Evolutionary conservation across 2,329 filamentous ascomycete genomes (phyloP), one percentile per base, ranked within the genome.

Genomic region (Karstenula rhodostoma): DNA sequence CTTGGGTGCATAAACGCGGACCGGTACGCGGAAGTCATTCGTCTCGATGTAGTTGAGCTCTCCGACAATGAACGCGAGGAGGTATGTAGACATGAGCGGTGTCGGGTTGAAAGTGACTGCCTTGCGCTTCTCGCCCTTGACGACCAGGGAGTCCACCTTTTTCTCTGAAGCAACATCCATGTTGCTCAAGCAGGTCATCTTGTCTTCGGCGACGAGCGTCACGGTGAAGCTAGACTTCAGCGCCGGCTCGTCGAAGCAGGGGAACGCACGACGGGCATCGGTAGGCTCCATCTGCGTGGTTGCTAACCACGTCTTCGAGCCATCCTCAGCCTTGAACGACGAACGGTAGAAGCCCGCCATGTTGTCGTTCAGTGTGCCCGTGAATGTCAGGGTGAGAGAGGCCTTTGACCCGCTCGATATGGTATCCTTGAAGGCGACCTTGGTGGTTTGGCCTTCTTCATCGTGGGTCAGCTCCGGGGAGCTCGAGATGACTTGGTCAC

Each of bases 261-360:
- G 94, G 81, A 98, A 96, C 7, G 94, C 93, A 70, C 94, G 87
- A 71, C 94, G 88, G 63, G 93, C 94, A 81, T 98, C 94, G 15
- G 94, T 97, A 42, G 94, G 90, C 82, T 98, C 94, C 91, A 98
- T 96, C 83, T 98, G 94, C 19, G 92, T 92, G 27, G 93, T 94
- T 29, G 94, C 94, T 74, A 98, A 85, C 76, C 94, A 90, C 67
- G 91, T 91, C 60, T 90, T 89, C 61, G 87, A 87, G 42, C 94
- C 94, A 73, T 95, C 88, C 51, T 87, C 81, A 62, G 88, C 89
- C 83, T 95, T 96, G 84, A 94, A 98, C 7, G 93, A 96, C 1
- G 93, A 97, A 60, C 94, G 89, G 81, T 98, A 98, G 86, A 98
- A 98, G 50, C 94, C 94, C 51, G 94, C 94, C 93, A 98, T 96